Conservation (phyloP, 345 rosid genomes). For the Lepidium sativum region DNA sequence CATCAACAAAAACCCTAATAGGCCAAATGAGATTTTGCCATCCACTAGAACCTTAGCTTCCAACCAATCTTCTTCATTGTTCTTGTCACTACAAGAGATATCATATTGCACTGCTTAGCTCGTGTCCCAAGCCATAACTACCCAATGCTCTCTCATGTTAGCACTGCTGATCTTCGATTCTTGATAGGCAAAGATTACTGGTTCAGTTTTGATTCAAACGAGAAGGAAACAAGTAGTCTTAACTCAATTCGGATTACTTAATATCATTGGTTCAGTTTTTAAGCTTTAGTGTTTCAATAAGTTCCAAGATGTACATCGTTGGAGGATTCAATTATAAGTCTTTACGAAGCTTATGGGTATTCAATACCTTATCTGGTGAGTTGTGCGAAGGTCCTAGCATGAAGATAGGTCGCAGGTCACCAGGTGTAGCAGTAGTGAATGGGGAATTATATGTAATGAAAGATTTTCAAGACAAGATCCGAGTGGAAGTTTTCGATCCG, state of each 20-base stretch:
- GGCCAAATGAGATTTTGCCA: not conserved
- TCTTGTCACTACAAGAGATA: constrained; percentile 35
- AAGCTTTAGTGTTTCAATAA: constrained; percentile 33
- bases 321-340: constrained; percentile 42
- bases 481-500: constrained; percentile 59
- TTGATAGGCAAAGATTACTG: constrained; percentile 33
- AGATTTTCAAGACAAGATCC: constrained; percentile 38
- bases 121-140: constrained; percentile 46
- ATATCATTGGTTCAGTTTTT: constrained; percentile 46
- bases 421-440: constrained; percentile 34
- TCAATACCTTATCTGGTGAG: constrained; percentile 44
- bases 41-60: not conserved
- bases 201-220: not conserved
- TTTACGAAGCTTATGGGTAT: constrained; percentile 40
- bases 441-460: constrained; percentile 55
- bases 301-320: constrained; percentile 39
- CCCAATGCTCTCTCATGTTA: constrained; percentile 44
- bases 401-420: constrained; percentile 39
- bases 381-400: constrained; percentile 45
- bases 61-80: not conserved
- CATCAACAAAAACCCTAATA: not conserved
- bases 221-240: constrained; percentile 1
- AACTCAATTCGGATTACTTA: constrained; percentile 31
- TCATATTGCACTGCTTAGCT: constrained; percentile 48
- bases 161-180: constrained; percentile 49